phyloP scores from a whole-genome alignment of 495 filamentous ascomycete genomes.

The Aspergillus avenaceus region DNA sequence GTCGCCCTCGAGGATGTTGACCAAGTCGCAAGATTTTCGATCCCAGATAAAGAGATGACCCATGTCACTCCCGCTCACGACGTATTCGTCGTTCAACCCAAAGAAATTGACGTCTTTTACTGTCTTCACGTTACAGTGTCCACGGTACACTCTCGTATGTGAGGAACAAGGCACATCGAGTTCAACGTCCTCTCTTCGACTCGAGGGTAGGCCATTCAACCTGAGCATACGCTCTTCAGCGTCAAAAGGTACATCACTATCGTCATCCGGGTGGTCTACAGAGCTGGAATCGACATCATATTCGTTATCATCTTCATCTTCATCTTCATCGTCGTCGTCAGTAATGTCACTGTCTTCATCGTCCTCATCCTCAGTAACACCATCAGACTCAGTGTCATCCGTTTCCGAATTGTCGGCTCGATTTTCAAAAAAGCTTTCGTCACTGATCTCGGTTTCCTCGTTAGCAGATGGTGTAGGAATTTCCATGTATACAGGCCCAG shows the following conservation, averaged over 20 bases:
- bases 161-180: constrained; percentile 50
- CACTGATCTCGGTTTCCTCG: background rate
- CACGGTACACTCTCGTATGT: constrained; percentile 56
- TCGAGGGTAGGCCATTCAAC: constrained; percentile 26
- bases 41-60: constrained; percentile 74
- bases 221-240: constrained; percentile 21
- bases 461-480: constrained; percentile 1
- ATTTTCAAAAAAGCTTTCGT: background rate
- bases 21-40: constrained; percentile 54
- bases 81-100: constrained; percentile 69
- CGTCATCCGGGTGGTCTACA: constrained; percentile 21
- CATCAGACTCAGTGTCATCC: constrained; percentile 6
- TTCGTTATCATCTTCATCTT: constrained; percentile 18
- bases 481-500: background rate
- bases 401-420: constrained; percentile 15
- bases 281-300: constrained; percentile 26
- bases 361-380: constrained; percentile 2
- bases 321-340: constrained; percentile 7
- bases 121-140: constrained; percentile 71
- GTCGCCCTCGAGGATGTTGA: constrained; percentile 69
- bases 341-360: constrained; percentile 6
- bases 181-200: constrained; percentile 46
- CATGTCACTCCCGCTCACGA: constrained; percentile 66
- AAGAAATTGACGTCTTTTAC: constrained; percentile 76
- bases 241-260: constrained; percentile 29